phyloP scores from a whole-genome alignment of 148 eudicot species.

The Camellia lanceoleosa region DNA sequence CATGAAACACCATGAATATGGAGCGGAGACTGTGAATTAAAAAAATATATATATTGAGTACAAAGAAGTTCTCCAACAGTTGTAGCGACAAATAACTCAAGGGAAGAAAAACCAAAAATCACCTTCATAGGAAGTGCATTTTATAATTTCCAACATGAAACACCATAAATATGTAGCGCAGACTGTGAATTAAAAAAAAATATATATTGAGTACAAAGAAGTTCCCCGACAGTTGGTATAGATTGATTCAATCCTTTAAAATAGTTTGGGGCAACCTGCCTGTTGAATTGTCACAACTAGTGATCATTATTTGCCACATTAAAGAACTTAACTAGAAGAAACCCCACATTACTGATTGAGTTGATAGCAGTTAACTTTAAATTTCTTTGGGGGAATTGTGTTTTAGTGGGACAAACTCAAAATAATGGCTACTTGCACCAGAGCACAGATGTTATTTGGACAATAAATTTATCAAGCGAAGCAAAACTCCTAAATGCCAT shows the following conservation, averaged over 20 bases:
- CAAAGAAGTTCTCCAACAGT: background rate
- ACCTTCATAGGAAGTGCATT: background rate
- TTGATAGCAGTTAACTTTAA: background rate
- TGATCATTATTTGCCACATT: background rate
- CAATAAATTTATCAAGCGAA: background rate
- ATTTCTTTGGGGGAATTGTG: background rate
- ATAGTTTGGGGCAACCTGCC: background rate
- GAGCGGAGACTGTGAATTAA: background rate
- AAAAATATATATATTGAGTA: background rate
- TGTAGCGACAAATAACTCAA: too few species aligned
- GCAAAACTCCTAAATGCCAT: background rate
- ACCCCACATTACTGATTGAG: background rate
- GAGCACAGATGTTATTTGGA: too few species aligned
- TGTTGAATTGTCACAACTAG: background rate
- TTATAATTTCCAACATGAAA: background rate
- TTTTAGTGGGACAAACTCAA: too few species aligned
- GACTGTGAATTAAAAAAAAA: background rate
- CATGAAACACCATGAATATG: background rate
- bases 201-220: background rate
- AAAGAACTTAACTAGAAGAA: constrained; percentile 1
- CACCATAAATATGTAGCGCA: too few species aligned
- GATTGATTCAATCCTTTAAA: background rate
- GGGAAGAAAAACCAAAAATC: too few species aligned
- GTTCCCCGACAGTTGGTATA: background rate
- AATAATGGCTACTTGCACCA: too few species aligned